Conservation (phyloP, 2,329 filamentous ascomycete species). For the Claviceps citrina region DNA sequence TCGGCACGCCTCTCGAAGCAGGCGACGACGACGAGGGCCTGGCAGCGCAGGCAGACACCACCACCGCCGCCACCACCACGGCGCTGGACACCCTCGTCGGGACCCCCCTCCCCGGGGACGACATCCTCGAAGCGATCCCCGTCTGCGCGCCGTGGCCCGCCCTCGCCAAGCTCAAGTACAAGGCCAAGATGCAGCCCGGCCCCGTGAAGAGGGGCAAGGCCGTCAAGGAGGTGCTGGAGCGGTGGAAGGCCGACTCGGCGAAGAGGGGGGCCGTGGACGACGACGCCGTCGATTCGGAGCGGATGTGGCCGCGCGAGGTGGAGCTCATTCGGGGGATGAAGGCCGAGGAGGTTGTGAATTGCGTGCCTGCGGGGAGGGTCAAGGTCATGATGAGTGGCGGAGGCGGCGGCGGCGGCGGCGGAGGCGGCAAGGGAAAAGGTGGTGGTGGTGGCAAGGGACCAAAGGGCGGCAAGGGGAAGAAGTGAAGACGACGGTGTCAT, state of each 20-base stretch:
- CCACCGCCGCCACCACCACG: no score
- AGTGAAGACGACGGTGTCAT: not conserved
- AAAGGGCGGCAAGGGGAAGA: conserved; percentile 11
- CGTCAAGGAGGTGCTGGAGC: conserved; percentile 72
- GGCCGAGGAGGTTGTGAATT: conserved; percentile 66
- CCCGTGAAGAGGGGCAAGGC: conserved; percentile 87
- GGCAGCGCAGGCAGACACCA: no score
- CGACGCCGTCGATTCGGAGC: conserved; percentile 48
- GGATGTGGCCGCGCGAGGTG: conserved; percentile 73
- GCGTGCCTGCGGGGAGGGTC: conserved; percentile 65
- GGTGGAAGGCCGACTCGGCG: conserved; percentile 54
- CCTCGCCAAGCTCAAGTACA: conserved; percentile 67
- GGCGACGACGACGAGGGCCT: conserved; percentile 39
- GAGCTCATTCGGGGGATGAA: conserved; percentile 71
- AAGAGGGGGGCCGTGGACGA: conserved; percentile 48
- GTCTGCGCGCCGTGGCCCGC: conserved; percentile 52
- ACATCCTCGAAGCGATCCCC: conserved; percentile 53
- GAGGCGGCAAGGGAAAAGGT: conserved; percentile 16
- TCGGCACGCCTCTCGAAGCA: conserved; percentile 45
- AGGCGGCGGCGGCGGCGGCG: conserved; percentile 25
- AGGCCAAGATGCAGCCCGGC: conserved; percentile 86
- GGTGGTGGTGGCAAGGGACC: conserved; percentile 22
- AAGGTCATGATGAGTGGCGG: conserved; percentile 58
- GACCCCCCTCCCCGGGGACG: conserved; percentile 64
- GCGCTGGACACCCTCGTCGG: conserved; percentile 61